These are phyloP conservation scores for Exophiala sideris DNA, from an alignment of 2,329 filamentous ascomycete species.

Conservation along the genomic window DNA sequence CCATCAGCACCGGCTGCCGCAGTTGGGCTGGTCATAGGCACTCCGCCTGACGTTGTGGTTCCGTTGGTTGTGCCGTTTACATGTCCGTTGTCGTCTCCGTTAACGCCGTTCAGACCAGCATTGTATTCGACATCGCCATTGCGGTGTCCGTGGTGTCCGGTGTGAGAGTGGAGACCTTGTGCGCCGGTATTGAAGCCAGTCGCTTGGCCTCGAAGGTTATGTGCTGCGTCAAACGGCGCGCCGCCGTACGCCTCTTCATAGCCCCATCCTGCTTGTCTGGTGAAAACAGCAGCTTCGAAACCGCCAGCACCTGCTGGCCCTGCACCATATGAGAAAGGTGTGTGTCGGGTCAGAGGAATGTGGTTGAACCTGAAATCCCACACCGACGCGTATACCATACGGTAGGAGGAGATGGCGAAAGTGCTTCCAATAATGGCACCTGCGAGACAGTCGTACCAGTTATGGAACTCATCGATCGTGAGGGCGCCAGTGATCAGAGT, in stretches of 20 bases:
- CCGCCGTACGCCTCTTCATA: constrained; percentile 40
- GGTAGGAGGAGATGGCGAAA: constrained; percentile 63
- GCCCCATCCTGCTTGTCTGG: constrained; percentile 61
- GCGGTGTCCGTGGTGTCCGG: constrained; percentile 1
- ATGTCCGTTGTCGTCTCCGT: neutral
- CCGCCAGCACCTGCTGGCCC: constrained; percentile 37
- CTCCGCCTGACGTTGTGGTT: neutral
- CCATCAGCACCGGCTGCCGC: constrained; percentile 1
- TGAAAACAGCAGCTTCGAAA: constrained; percentile 56
- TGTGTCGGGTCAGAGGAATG: constrained; percentile 59
- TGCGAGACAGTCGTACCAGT: constrained; percentile 71
- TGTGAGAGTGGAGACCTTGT: neutral
- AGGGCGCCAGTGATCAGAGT: constrained; percentile 65
- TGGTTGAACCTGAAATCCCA: constrained; percentile 69
- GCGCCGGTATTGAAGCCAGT: constrained; percentile 25
- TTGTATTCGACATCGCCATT: constrained; percentile 20
- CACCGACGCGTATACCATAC: constrained; percentile 65
- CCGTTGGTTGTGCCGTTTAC: constrained; percentile 6
- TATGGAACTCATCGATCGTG: constrained; percentile 71
- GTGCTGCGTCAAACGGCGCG: constrained; percentile 42
- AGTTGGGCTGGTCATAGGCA: neutral
- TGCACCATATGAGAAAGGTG: constrained; percentile 53
- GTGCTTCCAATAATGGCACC: constrained; percentile 63
- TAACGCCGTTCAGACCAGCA: constrained; percentile 8
- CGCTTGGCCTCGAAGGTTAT: constrained; percentile 23